These are phyloP conservation scores for Lentinula sp. DNA, from an alignment of 768 basidiomycete species.

Conservation along the genomic window DNA sequence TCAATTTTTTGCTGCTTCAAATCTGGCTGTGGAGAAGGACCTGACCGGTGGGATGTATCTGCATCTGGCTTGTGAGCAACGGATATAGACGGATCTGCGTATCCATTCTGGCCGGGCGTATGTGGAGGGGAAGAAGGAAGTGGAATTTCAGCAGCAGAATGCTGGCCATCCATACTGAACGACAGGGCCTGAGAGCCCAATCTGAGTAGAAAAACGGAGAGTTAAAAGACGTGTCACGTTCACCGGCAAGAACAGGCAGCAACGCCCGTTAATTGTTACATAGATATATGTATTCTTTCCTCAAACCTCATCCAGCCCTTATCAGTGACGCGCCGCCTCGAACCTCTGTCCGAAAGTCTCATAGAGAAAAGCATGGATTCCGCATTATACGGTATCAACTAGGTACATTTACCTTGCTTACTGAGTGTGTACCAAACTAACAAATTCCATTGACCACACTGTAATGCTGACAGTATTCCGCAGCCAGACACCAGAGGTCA, in stretches of 20 bases:
- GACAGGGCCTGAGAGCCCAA: background rate
- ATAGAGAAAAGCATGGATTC: too few species aligned
- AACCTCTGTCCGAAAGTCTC: too few species aligned
- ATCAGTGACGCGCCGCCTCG: too few species aligned
- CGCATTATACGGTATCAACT: too few species aligned
- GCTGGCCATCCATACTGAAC: constrained; percentile 4
- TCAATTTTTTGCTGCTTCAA: background rate
- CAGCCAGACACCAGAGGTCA: too few species aligned
- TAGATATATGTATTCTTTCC: too few species aligned
- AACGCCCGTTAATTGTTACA: too few species aligned
- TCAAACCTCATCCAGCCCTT: too few species aligned
- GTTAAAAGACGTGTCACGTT: background rate
- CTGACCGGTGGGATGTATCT: background rate
- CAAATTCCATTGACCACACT: too few species aligned
- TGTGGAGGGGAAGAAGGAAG: background rate
- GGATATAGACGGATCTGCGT: background rate
- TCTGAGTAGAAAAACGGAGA: background rate
- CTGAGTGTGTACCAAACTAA: too few species aligned
- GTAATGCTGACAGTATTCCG: too few species aligned
- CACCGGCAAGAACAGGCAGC: background rate
- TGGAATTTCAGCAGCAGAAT: background rate
- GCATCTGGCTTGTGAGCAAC: background rate
- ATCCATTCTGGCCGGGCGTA: background rate
- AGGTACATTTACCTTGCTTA: too few species aligned
- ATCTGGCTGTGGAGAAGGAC: background rate